phyloP scores from a whole-genome alignment of 163 green algal genomes.

The Coccomyxa subellipsoidea region DNA sequence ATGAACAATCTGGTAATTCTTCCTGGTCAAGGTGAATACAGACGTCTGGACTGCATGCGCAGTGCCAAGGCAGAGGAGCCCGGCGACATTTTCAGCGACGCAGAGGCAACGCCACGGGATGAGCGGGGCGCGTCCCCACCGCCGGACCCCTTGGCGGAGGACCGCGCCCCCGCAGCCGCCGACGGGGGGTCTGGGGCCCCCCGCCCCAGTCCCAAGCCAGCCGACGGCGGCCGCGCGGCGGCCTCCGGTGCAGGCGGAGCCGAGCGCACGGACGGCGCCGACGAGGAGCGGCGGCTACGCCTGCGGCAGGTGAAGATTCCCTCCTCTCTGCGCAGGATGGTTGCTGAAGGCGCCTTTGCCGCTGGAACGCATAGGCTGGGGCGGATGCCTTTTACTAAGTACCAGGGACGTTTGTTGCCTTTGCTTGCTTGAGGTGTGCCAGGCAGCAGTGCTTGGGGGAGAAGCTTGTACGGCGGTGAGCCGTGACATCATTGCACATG shows the following conservation, averaged over 20 bases:
- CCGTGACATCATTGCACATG: no score
- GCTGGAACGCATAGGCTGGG: no score
- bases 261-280: constrained; percentile 13
- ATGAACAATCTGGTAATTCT: no score
- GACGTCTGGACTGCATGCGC: background rate
- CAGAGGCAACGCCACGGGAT: constrained; percentile 1
- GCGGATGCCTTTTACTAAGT: background rate
- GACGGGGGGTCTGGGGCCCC: background rate
- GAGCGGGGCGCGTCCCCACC: background rate
- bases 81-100: constrained; percentile 25
- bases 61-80: background rate
- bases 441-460: no score
- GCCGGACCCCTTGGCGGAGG: background rate
- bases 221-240: background rate
- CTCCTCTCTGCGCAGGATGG: background rate
- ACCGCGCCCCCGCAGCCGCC: background rate
- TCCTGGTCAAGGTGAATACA: no score
- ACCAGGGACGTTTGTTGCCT: no score
- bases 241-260: background rate
- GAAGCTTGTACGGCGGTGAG: no score
- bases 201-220: background rate
- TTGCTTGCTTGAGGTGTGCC: background rate
- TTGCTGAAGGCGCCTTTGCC: no score
- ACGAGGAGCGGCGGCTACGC: constrained; percentile 58
- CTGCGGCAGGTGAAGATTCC: constrained; percentile 42